Percentiles rank a stretch among this genome's conserved stretches.
phyloP scores from a whole-genome alignment of 1,284 basidiomycete genomes.

The Rhizopogon parksii region DNA sequence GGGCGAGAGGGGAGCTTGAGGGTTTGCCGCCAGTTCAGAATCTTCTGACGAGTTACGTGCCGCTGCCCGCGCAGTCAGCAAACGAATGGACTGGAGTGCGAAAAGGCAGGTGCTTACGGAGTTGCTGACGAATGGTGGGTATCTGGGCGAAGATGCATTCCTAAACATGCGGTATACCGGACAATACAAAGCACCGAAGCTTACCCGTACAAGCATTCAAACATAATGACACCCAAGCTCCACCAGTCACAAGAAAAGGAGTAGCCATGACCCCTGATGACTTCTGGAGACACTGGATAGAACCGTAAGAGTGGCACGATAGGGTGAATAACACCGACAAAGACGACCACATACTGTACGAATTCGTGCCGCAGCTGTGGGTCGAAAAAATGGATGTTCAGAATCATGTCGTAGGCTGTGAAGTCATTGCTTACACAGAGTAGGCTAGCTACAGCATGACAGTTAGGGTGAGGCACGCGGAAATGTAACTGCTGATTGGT shows the following conservation, averaged over 20 bases:
- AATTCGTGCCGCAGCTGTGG: slow-evolving; percentile 78
- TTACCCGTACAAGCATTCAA: slow-evolving; percentile 83
- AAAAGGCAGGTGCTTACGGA: slow-evolving; percentile 49
- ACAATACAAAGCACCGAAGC: slow-evolving; percentile 27
- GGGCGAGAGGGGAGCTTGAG: slow-evolving; percentile 85
- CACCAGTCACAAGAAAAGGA: slow-evolving; percentile 97
- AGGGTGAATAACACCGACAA: slow-evolving; percentile 13
- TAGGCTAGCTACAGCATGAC: slow-evolving; percentile 68
- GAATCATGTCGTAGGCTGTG: slow-evolving; percentile 8
- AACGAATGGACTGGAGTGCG: slow-evolving; percentile 12
- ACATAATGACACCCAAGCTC: slow-evolving; percentile 93
- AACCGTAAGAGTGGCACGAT: slow-evolving; percentile 16
- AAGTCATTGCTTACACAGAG: slow-evolving; percentile 66
- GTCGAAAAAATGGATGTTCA: slow-evolving; percentile 20
- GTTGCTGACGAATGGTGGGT: slow-evolving; percentile 89
- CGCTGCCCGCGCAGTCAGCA: slow-evolving; percentile 39
- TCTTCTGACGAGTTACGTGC: slow-evolving; percentile 86
- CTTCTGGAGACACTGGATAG: slow-evolving; percentile 83
- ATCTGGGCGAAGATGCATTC: slow-evolving; percentile 40
- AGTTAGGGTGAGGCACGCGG: slow-evolving; percentile 17
- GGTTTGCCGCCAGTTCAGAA: slow-evolving; percentile 86
- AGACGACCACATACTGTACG: slow-evolving; percentile 64
- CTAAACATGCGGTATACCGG: slow-evolving; percentile 16
- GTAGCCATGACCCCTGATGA: slow-evolving; percentile 90
- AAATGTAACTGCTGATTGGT: slow-evolving; percentile 18